These are phyloP conservation scores for Pichia sp. DNA, from an alignment of 1,139 yeast genomes.

Conservation along the genomic window DNA sequence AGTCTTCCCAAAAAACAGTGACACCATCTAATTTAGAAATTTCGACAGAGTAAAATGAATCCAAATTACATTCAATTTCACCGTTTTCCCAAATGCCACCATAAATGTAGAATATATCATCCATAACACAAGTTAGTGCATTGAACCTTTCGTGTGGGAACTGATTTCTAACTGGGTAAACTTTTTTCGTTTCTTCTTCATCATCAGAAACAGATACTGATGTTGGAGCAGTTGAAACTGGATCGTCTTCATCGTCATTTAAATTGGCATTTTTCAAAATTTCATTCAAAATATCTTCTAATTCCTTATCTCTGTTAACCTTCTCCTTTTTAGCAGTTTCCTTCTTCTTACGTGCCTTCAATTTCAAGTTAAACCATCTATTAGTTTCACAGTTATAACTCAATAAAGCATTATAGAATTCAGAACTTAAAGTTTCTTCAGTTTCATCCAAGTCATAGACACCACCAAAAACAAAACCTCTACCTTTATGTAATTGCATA, in stretches of 20 bases:
- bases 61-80: conserved; percentile 76
- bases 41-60: conserved; percentile 81
- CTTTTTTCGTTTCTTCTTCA: conserved; percentile 34
- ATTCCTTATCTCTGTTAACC: conserved; percentile 65
- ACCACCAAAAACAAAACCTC: conserved; percentile 94
- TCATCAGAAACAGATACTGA: conserved; percentile 15
- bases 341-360: conserved; percentile 57
- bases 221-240: conserved; percentile 27
- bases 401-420: conserved; percentile 72
- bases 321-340: conserved; percentile 40
- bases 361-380: conserved; percentile 74
- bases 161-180: conserved; percentile 50
- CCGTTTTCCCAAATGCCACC: conserved; percentile 91
- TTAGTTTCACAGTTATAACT: conserved; percentile 82
- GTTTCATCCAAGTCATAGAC: conserved; percentile 93
- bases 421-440: conserved; percentile 83
- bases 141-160: conserved; percentile 89
- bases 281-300: conserved; percentile 72
- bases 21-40: conserved; percentile 84
- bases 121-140: conserved; percentile 78
- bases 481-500: conserved; percentile 79
- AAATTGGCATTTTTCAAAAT: conserved; percentile 65
- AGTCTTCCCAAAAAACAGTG: conserved; percentile 84
- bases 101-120: conserved; percentile 76
- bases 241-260: conserved; percentile 46